Base-by-base conservation (phyloP, 768 basidiomycete genomes). In the Bullera alba region DNA sequence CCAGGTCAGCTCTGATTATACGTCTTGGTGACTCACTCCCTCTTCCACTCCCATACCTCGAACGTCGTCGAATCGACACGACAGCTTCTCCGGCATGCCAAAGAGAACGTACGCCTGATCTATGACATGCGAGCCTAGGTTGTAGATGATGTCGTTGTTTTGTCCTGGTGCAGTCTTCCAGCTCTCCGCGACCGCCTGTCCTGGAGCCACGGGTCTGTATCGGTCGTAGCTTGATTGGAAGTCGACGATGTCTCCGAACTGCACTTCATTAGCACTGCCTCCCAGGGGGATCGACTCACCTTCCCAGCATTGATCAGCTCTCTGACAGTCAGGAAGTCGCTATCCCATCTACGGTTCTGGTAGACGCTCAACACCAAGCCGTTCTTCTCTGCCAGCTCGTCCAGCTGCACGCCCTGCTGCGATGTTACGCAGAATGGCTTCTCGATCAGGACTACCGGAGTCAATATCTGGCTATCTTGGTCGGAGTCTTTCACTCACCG, bases 41-140 rank as follows among this genome's bases (percentile, higher is more conserved):
- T 75, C 60, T 81, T 72, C 71, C 10, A 76, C 51, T 16, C 68
- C 65, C 10, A 57, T 54, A 28, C 64, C 64, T 23, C 61, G 44
- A 22, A 42, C 34, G 32, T 55, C 57, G 56, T 54, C 56, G 22
- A 45, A 45, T 35, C 57, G 51, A 23, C 56, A 53, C 8, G 83
- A 84, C 23, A 91, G 70, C 50, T 71, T 80, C 27, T 77, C 65
- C 0, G 89, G 88, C 42, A 80, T 76, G 30, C 88, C 89, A 63
- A 90, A 90, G 35, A 91, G 77, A 8, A 76, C 75, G 26, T 89
- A 74, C 4, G 80, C 77, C 70, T 89, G 86, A 73, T 89, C 86
- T 56, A 89, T 80, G 59, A 88, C 76, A 69, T 91, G 87, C 6
- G 84, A 74, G 4, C 85, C 87, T 19, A 91, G 77, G 68, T 91